Evolutionary conservation across 441 rosid species (phyloP).

Genomic region (Brassica balearica): DNA sequence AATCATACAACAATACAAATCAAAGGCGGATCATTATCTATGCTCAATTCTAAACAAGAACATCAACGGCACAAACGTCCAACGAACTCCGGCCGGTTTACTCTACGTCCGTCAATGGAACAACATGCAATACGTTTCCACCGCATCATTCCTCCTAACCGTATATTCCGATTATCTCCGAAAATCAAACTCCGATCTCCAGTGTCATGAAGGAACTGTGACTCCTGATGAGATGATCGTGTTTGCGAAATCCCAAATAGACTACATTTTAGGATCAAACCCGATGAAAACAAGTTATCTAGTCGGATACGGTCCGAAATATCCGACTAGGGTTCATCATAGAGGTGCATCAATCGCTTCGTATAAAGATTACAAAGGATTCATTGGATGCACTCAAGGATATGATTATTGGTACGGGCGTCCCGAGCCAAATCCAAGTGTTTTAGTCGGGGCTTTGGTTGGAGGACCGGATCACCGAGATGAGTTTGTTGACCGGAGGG

Average conservation of each 20-base stretch:
- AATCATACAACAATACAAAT: conserved; percentile 59
- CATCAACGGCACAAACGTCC: conserved; percentile 58
- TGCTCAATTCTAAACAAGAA: conserved; percentile 85
- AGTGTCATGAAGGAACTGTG: conserved; percentile 56
- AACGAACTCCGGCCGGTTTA: conserved; percentile 79
- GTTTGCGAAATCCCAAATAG: conserved; percentile 82
- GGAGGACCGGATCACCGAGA: conserved; percentile 87
- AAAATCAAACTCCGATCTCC: conserved; percentile 46
- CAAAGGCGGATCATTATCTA: conserved; percentile 83
- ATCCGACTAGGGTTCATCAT: conserved; percentile 83
- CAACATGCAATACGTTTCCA: conserved; percentile 94
- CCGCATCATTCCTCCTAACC: conserved; percentile 80
- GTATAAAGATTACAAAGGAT: conserved; percentile 72
- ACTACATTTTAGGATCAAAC: conserved; percentile 82
- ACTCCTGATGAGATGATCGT: conserved; percentile 57
- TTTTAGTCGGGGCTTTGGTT: conserved; percentile 81
- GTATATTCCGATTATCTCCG: conserved; percentile 75
- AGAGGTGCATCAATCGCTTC: conserved; percentile 90
- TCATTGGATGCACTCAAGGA: conserved; percentile 98
- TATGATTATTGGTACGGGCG: conserved; percentile 81
- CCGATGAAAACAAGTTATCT: conserved; percentile 90
- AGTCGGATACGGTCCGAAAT: conserved; percentile 79
- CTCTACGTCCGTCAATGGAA: conserved; percentile 91
- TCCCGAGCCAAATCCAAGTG: conserved; percentile 75
- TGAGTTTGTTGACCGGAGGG: conserved; percentile 68